Percentiles rank a stretch among this genome's conserved stretches.
Evolutionary conservation across 2,329 filamentous ascomycete species (phyloP).

Genomic region (Volutella citrinella): DNA sequence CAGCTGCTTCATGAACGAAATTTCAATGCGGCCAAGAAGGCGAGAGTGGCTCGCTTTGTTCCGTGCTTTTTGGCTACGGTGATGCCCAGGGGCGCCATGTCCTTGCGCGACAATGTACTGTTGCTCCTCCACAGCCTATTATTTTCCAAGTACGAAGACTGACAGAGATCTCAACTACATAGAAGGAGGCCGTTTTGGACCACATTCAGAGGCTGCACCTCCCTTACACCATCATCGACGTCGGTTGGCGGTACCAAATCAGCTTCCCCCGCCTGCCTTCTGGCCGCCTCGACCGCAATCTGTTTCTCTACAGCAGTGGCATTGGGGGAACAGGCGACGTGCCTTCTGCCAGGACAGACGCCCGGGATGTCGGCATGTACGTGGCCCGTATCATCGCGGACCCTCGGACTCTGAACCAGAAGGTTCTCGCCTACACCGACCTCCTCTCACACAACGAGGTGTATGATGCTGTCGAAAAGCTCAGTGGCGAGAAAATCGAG

Average conservation of each 20-base stretch:
- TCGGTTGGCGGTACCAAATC: constrained; percentile 58
- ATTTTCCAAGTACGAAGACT: background rate
- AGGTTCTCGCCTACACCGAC: constrained; percentile 47
- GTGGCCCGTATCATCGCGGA: constrained; percentile 50
- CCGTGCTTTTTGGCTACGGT: constrained; percentile 48
- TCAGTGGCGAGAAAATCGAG: constrained; percentile 45
- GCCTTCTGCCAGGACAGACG: constrained; percentile 42
- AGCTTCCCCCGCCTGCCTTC: constrained; percentile 26
- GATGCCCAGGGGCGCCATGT: no score
- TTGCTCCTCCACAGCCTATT: no score
- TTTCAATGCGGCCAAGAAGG: constrained; percentile 45
- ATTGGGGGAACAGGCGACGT: constrained; percentile 44
- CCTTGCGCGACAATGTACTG: no score
- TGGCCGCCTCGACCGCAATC: constrained; percentile 20
- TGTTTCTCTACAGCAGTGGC: constrained; percentile 29
- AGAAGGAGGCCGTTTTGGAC: constrained; percentile 50
- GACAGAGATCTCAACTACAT: accelerated
- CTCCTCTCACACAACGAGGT: constrained; percentile 44
- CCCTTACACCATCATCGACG: constrained; percentile 55
- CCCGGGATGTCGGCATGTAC: constrained; percentile 49
- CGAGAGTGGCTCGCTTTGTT: constrained; percentile 50
- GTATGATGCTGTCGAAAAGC: constrained; percentile 41
- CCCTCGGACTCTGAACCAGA: constrained; percentile 49
- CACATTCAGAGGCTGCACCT: constrained; percentile 45
- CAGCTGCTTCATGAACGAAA: constrained; percentile 42